A percentile compares a stretch with the other conserved stretches of the same genome.
These are phyloP conservation scores for Lasiodiplodia theobromae DNA, from an alignment of 2,329 filamentous ascomycete genomes.

Conservation along the genomic window DNA sequence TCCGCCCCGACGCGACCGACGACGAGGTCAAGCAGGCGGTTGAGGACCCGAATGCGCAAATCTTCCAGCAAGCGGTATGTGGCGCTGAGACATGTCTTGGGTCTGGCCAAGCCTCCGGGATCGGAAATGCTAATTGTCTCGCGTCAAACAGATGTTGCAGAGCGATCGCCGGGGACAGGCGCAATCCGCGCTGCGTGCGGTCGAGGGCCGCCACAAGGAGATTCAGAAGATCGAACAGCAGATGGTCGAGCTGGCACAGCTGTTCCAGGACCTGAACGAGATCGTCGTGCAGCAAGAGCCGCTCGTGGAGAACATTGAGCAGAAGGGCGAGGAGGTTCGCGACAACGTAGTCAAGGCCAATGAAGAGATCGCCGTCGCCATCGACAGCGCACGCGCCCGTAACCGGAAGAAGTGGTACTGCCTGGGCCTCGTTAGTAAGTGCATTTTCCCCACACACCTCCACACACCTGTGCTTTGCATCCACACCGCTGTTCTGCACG, in stretches of 20 bases:
- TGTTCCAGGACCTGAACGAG: conserved; percentile 89
- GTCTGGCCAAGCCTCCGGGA: conserved; percentile 4
- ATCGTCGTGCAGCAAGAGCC: conserved; percentile 87
- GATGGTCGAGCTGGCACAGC: conserved; percentile 83
- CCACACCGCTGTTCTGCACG: conserved; percentile 8
- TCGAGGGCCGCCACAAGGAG: conserved; percentile 82
- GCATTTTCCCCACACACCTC: not conserved
- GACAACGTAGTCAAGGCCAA: conserved; percentile 87
- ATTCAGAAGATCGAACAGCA: conserved; percentile 92
- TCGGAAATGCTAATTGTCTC: conserved; percentile 18
- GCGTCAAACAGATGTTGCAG: conserved; percentile 67
- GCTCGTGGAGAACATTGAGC: conserved; percentile 80
- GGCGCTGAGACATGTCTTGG: conserved; percentile 11
- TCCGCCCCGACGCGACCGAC: conserved; percentile 80
- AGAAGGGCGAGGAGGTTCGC: conserved; percentile 84
- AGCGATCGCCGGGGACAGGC: conserved; percentile 83
- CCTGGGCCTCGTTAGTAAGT: conserved; percentile 68
- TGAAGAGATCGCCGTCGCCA: conserved; percentile 80
- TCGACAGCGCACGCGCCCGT: conserved; percentile 72
- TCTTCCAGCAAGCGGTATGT: conserved; percentile 80
- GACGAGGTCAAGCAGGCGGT: conserved; percentile 80
- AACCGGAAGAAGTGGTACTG: conserved; percentile 98
- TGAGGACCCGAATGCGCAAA: conserved; percentile 75
- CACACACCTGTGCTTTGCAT: not conserved
- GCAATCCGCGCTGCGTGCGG: conserved; percentile 77